These are phyloP conservation scores for Pythium dissimile DNA, from an alignment of 352 stramenopile genomes.

Conservation along the genomic window DNA sequence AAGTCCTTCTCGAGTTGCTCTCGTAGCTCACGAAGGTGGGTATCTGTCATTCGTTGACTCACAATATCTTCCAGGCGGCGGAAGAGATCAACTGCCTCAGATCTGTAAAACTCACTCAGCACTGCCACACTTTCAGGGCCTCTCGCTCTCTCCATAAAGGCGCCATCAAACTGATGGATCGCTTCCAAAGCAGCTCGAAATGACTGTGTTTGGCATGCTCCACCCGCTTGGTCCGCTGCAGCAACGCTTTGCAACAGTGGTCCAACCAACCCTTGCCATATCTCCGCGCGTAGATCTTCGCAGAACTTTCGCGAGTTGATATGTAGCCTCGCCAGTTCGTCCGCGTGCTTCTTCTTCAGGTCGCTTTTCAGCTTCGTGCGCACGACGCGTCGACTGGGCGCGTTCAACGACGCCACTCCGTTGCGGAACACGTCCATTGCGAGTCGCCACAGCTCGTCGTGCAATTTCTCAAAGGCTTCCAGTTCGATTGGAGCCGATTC, in stretches of 20 bases:
- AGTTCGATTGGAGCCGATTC: constrained; percentile 65
- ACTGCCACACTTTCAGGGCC: constrained; percentile 54
- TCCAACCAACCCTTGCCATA: constrained; percentile 41
- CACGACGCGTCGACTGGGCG: constrained; percentile 38
- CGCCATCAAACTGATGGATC: constrained; percentile 48
- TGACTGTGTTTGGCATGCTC: neutral
- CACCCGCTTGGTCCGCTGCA: neutral
- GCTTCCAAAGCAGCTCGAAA: constrained; percentile 44
- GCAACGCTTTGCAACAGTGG: neutral
- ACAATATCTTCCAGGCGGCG: constrained; percentile 46
- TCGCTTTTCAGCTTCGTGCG: constrained; percentile 48
- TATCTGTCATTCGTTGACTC: constrained; percentile 51
- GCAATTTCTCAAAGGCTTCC: constrained; percentile 54
- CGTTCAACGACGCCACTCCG: constrained; percentile 31
- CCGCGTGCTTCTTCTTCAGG: constrained; percentile 37
- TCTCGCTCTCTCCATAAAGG: constrained; percentile 40
- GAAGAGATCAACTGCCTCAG: constrained; percentile 54
- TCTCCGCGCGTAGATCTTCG: constrained; percentile 27
- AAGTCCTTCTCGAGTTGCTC: constrained; percentile 55
- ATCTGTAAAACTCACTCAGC: constrained; percentile 52
- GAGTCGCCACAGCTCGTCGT: constrained; percentile 67
- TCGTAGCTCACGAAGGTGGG: constrained; percentile 44
- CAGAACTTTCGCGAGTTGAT: constrained; percentile 52
- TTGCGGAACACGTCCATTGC: constrained; percentile 67
- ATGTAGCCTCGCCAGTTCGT: constrained; percentile 36